Conservation (phyloP, 768 basidiomycete species). For the Antrodiella citrinella region DNA sequence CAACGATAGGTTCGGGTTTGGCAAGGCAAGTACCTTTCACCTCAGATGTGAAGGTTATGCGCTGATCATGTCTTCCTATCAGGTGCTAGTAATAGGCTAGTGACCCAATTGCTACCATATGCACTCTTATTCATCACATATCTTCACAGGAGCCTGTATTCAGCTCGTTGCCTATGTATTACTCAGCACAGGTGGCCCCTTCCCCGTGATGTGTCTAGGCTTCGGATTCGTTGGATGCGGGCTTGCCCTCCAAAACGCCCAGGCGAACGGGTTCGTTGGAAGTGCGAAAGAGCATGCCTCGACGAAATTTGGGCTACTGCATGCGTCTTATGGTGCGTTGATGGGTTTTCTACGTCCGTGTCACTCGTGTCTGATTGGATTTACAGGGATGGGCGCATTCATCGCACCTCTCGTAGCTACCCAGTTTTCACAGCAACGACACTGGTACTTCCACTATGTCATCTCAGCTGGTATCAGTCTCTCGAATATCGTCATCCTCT, state of each 20-base stretch:
- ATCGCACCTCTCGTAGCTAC: conserved; percentile 47
- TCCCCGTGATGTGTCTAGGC: conserved; percentile 50
- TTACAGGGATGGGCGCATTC: conserved; percentile 39
- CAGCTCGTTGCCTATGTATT: conserved; percentile 50
- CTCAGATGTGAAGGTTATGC: background rate
- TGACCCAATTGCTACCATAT: no score
- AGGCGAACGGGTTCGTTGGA: conserved; percentile 65
- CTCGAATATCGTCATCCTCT: conserved; percentile 11
- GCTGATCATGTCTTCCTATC: background rate
- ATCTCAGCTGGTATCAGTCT: conserved; percentile 23
- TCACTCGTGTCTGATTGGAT: background rate
- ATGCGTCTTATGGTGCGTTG: conserved; percentile 52
- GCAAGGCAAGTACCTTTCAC: conserved; percentile 29
- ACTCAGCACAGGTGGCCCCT: conserved; percentile 49
- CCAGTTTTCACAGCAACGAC: conserved; percentile 30
- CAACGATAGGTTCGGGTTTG: conserved; percentile 39
- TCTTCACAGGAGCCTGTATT: conserved; percentile 37
- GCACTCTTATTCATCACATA: background rate
- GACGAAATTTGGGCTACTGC: conserved; percentile 59
- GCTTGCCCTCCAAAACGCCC: conserved; percentile 48
- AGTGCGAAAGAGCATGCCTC: conserved; percentile 44
- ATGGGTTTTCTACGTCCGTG: background rate
- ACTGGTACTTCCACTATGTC: conserved; percentile 39
- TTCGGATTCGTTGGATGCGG: conserved; percentile 44
- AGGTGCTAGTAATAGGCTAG: conserved; percentile 3